phyloP scores from a whole-genome alignment of 345 rosid genomes.

The Rhodamnia argentea region DNA sequence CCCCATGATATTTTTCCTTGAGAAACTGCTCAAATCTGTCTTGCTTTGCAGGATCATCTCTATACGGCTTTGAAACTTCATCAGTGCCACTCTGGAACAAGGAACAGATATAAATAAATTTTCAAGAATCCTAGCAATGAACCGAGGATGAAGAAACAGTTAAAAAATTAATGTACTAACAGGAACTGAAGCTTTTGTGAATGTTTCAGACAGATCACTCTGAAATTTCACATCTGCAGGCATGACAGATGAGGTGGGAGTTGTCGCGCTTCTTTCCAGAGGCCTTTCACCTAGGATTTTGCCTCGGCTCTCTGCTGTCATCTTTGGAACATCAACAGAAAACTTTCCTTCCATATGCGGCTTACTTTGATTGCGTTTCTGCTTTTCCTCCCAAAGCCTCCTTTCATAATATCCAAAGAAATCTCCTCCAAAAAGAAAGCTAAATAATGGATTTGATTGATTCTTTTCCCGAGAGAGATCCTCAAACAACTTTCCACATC shows the following conservation, averaged over 20 bases:
- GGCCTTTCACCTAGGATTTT: conserved; percentile 84
- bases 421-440: conserved; percentile 79
- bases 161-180: conserved; percentile 33
- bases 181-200: conserved; percentile 53
- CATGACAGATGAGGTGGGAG: conserved; percentile 24
- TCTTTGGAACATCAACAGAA: conserved; percentile 33
- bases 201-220: conserved; percentile 74
- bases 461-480: conserved; percentile 96
- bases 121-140: neutral
- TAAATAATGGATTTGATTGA: conserved; percentile 70
- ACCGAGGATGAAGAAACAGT: neutral
- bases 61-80: conserved; percentile 67
- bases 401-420: conserved; percentile 78
- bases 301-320: conserved; percentile 90
- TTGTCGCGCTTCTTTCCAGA: conserved; percentile 54
- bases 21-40: conserved; percentile 89
- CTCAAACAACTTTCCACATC: conserved; percentile 88
- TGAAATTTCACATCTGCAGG: conserved; percentile 53
- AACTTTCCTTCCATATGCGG: conserved; percentile 39
- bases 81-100: conserved; percentile 41
- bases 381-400: conserved; percentile 84
- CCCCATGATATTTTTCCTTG: conserved; percentile 87
- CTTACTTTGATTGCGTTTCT: conserved; percentile 52
- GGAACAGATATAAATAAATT: conserved; percentile 1
- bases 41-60: conserved; percentile 80